phyloP scores from a whole-genome alignment of 495 filamentous ascomycete species.

The Penicillium lagena region DNA sequence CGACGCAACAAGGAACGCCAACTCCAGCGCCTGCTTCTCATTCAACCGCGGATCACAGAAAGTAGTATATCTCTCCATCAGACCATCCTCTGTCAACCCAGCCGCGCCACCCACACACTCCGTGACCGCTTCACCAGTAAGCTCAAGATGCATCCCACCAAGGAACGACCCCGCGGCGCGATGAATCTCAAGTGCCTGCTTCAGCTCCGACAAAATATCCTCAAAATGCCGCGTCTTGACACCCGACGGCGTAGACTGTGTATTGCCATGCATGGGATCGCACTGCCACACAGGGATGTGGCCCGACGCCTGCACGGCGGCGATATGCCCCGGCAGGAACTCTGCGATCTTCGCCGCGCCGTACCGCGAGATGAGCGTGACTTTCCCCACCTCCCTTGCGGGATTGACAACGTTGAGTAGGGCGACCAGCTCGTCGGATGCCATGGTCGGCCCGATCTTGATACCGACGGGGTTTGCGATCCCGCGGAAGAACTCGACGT shows the following conservation, averaged over 20 bases:
- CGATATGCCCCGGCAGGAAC: conserved; percentile 76
- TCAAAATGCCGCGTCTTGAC: conserved; percentile 88
- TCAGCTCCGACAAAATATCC: conserved; percentile 79
- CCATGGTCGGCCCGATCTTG: conserved; percentile 87
- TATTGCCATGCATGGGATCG: conserved; percentile 94
- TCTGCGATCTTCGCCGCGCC: conserved; percentile 65
- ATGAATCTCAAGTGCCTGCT: conserved; percentile 75
- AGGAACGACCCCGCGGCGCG: conserved; percentile 74
- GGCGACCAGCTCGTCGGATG: conserved; percentile 59
- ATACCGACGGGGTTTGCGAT: conserved; percentile 93
- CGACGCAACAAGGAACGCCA: conserved; percentile 89
- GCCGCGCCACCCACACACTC: conserved; percentile 92
- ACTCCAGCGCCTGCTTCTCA: conserved; percentile 93
- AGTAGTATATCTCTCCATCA: conserved; percentile 82
- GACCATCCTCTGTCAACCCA: conserved; percentile 77
- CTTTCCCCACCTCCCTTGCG: conserved; percentile 71
- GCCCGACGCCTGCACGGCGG: conserved; percentile 67
- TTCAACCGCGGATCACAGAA: conserved; percentile 95
- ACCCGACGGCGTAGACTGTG: conserved; percentile 52
- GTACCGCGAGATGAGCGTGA: conserved; percentile 94
- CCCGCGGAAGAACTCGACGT: conserved; percentile 96
- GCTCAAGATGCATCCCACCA: conserved; percentile 89
- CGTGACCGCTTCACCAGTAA: conserved; percentile 93
- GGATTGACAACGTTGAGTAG: conserved; percentile 86
- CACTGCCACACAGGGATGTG: conserved; percentile 93